phyloP scores from a whole-genome alignment of 2,329 filamentous ascomycete genomes.

The Fusarium devonianum region DNA sequence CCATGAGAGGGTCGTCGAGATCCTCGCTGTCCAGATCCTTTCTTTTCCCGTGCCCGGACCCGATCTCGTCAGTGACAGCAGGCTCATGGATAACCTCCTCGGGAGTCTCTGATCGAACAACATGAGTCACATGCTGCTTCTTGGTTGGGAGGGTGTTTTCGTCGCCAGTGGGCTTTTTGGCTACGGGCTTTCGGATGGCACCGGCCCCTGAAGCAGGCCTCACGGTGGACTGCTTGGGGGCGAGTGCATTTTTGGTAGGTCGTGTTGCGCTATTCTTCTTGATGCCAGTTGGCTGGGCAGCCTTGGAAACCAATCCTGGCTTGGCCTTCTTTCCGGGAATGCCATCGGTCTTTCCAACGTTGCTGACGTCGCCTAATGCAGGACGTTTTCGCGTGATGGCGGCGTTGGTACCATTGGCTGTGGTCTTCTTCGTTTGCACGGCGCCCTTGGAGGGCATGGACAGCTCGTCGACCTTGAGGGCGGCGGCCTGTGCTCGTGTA shows the following conservation, averaged over 20 bases:
- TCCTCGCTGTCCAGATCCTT: conserved; percentile 86
- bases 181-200: conserved; percentile 68
- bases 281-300: conserved; percentile 80
- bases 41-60: conserved; percentile 41
- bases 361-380: conserved; percentile 93
- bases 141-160: conserved; percentile 74
- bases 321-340: conserved; percentile 78
- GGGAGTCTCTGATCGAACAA: conserved; percentile 50
- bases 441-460: conserved; percentile 66
- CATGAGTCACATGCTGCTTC: conserved; percentile 57
- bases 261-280: conserved; percentile 69
- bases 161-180: conserved; percentile 62
- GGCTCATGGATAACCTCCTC: conserved; percentile 32
- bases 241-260: conserved; percentile 69
- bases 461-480: conserved; percentile 70
- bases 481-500: conserved; percentile 90
- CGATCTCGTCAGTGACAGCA: conserved; percentile 22
- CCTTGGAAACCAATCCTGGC: conserved; percentile 81
- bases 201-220: conserved; percentile 78
- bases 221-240: conserved; percentile 72
- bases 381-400: conserved; percentile 73
- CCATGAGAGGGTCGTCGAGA: conserved; percentile 93
- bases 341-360: conserved; percentile 81
- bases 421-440: conserved; percentile 74
- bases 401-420: conserved; percentile 56